Evolutionary conservation across 352 stramenopile species (phyloP).

Genomic region (Phytophthora pseudosyringae): DNA sequence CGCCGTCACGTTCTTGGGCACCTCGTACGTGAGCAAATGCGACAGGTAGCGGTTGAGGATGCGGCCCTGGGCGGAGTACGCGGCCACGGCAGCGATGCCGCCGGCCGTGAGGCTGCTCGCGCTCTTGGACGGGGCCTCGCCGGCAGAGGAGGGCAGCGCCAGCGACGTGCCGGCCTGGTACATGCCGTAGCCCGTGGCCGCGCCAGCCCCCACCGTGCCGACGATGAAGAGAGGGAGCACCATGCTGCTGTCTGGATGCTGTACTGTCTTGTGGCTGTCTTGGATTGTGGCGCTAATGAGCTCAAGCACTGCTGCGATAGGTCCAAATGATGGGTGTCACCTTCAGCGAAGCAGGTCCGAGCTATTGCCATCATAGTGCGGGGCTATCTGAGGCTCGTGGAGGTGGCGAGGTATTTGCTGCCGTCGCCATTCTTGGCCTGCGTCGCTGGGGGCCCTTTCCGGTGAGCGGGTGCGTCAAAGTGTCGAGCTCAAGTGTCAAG

Average conservation of each 20-base stretch:
- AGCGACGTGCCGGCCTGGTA: slow-evolving; percentile 64
- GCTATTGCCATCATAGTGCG: neutral
- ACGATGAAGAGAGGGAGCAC: slow-evolving; percentile 77
- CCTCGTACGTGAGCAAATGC: slow-evolving; percentile 74
- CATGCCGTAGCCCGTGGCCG: slow-evolving; percentile 67
- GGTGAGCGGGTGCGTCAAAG: neutral
- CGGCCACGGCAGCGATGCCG: slow-evolving; percentile 37
- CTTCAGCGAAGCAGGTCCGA: neutral
- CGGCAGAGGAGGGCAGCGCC: slow-evolving; percentile 41
- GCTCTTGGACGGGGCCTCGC: slow-evolving; percentile 49
- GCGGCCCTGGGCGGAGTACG: slow-evolving; percentile 60
- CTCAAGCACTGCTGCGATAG: slow-evolving; percentile 15
- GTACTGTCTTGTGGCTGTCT: slow-evolving; percentile 7
- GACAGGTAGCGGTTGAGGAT: slow-evolving; percentile 65
- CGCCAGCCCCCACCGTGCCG: slow-evolving; percentile 49
- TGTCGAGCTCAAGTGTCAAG: neutral
- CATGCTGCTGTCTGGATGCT: slow-evolving; percentile 34
- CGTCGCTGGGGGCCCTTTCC: neutral
- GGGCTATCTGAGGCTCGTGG: neutral
- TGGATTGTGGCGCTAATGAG: slow-evolving; percentile 27
- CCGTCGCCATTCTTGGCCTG: neutral
- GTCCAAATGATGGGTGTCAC: slow-evolving; percentile 30
- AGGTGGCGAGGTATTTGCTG: neutral
- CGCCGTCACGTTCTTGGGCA: slow-evolving; percentile 67
- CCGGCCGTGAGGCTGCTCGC: slow-evolving; percentile 46